Base-by-base conservation (phyloP, 495 filamentous ascomycete genomes). In the Aspergillus heteromorphus region DNA sequence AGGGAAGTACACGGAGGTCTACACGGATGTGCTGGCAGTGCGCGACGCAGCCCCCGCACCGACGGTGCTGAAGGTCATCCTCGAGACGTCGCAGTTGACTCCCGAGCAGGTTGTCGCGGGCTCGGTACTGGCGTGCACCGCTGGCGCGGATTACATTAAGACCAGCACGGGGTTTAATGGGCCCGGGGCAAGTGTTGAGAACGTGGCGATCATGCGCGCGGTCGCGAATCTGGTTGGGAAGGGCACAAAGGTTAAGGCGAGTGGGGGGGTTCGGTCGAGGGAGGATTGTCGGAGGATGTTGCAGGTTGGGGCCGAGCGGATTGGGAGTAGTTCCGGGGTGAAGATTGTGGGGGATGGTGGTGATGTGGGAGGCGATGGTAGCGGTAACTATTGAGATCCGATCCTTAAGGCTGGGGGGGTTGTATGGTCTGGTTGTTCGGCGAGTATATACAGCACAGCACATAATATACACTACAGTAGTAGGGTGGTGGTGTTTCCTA, bases 141-240 rank as follows among this genome's bases (percentile, higher is more conserved):
- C 86, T 21, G 78, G 76, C 6, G 85, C 80, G 31, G 79, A 84
- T 56, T 88, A 78, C 51, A 78, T 89, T 43, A 88, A 89, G 69
- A 88, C 86, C 10, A 84, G 81, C 47, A 87, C 86, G 4, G 86
- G 86, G 2, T 87, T 87, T 66, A 74, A 75, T 54, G 86, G 84
- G 4, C 70, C 70, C 14, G 83, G 82, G 9, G 85, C 86, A 21
- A 76, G 65, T 27, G 62, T 73, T 5, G 74, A 79, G 41, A 66
- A 82, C 63, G 82, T 89, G 19, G 63, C 66, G 25, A 61, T 84
- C 18, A 88, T 89, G 85, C 72, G 71, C 34, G 66, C 65, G 23
- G 70, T 74, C 7, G 63, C 64, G 7, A 57, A 68, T 40, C 2
- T 56, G n/a, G 65, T 77, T n/a, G 73, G 69, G 17, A 59, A 58